A percentile compares a stretch with the other conserved stretches of the same genome.
phyloP scores from a whole-genome alignment of 306 rosid species.

The Cajanus cajan region DNA sequence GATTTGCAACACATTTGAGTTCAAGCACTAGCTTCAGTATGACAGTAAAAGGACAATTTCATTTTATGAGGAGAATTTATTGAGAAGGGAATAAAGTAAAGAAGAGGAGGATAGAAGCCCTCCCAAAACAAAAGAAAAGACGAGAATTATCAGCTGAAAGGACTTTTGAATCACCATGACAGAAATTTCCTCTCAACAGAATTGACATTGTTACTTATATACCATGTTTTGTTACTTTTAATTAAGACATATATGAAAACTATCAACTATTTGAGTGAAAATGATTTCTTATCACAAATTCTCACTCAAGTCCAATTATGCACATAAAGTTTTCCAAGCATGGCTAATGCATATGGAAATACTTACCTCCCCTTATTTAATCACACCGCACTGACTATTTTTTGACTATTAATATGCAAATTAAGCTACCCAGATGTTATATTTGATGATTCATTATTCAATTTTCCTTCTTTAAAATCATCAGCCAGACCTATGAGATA shows the following conservation, averaged over 20 bases:
- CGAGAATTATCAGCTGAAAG: neutral
- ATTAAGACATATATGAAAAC: neutral
- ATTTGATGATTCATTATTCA: neutral
- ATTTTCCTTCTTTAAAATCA: neutral
- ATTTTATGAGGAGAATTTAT: neutral
- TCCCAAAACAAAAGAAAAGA: neutral
- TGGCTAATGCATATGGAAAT: neutral
- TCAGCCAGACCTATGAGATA: neutral
- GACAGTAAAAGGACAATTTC: neutral
- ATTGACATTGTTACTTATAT: neutral
- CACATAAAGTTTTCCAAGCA: neutral
- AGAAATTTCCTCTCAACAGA: neutral
- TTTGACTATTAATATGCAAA: neutral
- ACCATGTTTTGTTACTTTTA: neutral
- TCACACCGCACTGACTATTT: neutral
- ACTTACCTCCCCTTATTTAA: constrained; percentile 10
- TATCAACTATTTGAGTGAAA: constrained; percentile 18
- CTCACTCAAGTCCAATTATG: neutral
- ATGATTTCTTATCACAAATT: neutral
- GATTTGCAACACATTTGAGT: neutral
- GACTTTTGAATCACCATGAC: constrained; percentile 1
- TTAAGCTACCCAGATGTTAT: constrained; percentile 10
- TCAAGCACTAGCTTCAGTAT: constrained; percentile 3
- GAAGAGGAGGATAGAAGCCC: neutral
- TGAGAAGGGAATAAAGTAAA: neutral